Percentiles rank a stretch among this genome's conserved stretches.
phyloP scores from a whole-genome alignment of 805 yeast genomes.

The Ogataea saltuana region DNA sequence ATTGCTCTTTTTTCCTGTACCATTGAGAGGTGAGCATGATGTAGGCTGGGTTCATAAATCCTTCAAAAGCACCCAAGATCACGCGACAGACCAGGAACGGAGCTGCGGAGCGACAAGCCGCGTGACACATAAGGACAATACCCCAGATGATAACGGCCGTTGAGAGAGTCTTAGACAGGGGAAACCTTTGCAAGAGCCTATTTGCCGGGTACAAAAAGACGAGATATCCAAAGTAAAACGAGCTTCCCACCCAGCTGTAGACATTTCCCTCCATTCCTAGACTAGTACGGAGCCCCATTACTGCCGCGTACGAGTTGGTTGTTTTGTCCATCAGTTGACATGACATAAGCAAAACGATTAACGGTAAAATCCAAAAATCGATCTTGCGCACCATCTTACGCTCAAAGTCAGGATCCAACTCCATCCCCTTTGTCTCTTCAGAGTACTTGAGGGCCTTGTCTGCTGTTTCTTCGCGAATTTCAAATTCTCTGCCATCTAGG shows the following conservation, averaged over 20 bases:
- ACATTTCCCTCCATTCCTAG: constrained; percentile 46
- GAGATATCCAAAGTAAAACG: constrained; percentile 43
- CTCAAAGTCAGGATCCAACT: not conserved
- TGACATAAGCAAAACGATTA: constrained; percentile 49
- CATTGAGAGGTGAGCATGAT: constrained; percentile 40
- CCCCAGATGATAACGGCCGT: constrained; percentile 51
- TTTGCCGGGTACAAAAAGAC: constrained; percentile 55
- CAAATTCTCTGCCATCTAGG: not conserved
- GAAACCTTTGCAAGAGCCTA: constrained; percentile 47
- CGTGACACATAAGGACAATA: constrained; percentile 44
- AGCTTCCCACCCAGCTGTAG: constrained; percentile 36
- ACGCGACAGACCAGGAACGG: constrained; percentile 48
- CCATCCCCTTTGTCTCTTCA: constrained; percentile 1
- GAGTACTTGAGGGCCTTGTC: constrained; percentile 3
- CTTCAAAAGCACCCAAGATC: constrained; percentile 47
- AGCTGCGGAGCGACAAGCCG: constrained; percentile 43
- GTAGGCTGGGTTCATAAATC: constrained; percentile 37
- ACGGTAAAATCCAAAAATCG: constrained; percentile 51
- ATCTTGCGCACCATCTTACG: constrained; percentile 4
- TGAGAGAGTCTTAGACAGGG: constrained; percentile 50
- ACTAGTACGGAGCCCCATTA: constrained; percentile 54
- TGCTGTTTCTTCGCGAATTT: not conserved
- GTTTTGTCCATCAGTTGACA: constrained; percentile 62
- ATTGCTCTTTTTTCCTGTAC: constrained; percentile 35
- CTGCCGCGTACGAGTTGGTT: constrained; percentile 54